Conservation (phyloP, 1,284 basidiomycete species). For the Coriolopsis trogii region DNA sequence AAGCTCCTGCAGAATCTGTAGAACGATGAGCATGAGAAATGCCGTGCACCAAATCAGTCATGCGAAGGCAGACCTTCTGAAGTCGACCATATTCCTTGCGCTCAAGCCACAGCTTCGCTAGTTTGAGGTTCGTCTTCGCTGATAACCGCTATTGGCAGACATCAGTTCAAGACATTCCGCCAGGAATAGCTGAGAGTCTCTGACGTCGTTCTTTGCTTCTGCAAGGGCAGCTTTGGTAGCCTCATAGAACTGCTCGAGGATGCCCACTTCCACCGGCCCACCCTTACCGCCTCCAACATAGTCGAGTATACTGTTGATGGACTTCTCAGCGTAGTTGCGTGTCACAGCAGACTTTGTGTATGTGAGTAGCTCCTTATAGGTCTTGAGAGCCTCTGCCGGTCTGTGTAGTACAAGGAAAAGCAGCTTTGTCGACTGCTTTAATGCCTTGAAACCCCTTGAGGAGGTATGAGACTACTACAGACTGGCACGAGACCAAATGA, state of each 20-base stretch:
- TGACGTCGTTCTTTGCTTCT: conserved; percentile 94
- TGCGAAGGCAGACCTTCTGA: conserved; percentile 51
- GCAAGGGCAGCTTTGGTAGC: conserved; percentile 88
- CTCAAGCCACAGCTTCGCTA: conserved; percentile 97
- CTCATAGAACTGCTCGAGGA: conserved; percentile 94
- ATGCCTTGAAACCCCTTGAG: conserved; percentile 96
- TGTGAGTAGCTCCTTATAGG: conserved; percentile 84
- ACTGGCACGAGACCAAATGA: neutral
- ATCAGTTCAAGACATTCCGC: neutral
- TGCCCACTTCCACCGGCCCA: conserved; percentile 81
- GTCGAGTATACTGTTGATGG: conserved; percentile 98
- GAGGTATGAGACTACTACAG: neutral
- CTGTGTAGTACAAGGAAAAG: conserved; percentile 81
- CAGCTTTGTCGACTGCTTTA: conserved; percentile 97
- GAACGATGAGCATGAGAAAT: neutral
- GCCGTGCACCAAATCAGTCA: neutral
- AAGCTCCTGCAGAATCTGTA: conserved; percentile 73
- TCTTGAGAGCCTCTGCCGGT: conserved; percentile 83
- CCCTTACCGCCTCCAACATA: conserved; percentile 95
- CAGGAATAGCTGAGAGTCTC: conserved; percentile 20
- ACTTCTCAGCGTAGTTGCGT: conserved; percentile 94
- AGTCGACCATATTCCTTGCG: conserved; percentile 89
- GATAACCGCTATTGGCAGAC: conserved; percentile 80
- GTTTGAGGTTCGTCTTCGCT: conserved; percentile 95
- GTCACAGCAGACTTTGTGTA: conserved; percentile 95